phyloP scores from a whole-genome alignment of 78 protist genomes.

The Corallochytrium limacisporum region DNA sequence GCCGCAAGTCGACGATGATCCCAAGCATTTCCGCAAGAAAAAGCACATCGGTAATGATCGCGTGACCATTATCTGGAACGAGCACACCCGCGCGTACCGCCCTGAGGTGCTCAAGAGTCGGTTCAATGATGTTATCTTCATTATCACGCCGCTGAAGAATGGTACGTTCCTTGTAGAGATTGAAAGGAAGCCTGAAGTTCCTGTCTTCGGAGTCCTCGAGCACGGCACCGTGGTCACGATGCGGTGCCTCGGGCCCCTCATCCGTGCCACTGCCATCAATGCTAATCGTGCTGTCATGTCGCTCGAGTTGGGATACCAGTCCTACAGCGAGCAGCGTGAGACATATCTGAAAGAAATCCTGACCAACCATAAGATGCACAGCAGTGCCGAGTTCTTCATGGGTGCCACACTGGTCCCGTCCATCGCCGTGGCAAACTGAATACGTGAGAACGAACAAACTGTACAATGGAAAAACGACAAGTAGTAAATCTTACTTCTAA shows the following conservation, averaged over 20 bases:
- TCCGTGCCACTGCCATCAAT: slow-evolving; percentile 79
- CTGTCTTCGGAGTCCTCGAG: slow-evolving; percentile 70
- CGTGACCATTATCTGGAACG: slow-evolving; percentile 79
- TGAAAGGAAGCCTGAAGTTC: slow-evolving; percentile 24
- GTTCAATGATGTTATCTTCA: slow-evolving; percentile 68
- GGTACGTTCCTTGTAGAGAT: slow-evolving; percentile 54
- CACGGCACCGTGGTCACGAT: slow-evolving; percentile 61
- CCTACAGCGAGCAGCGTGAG: neutral
- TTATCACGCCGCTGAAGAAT: slow-evolving; percentile 69
- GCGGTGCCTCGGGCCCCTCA: slow-evolving; percentile 46
- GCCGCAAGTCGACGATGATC: slow-evolving; percentile 53
- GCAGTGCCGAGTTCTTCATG: neutral
- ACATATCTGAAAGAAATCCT: neutral
- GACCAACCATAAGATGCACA: neutral
- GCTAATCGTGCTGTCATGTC: slow-evolving; percentile 41
- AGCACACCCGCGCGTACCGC: slow-evolving; percentile 52
- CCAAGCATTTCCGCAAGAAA: slow-evolving; percentile 59
- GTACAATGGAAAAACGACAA: neutral
- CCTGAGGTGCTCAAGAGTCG: slow-evolving; percentile 53
- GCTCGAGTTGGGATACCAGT: neutral
- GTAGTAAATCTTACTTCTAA: neutral
- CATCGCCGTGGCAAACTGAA: neutral
- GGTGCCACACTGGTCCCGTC: neutral
- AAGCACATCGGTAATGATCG: slow-evolving; percentile 81
- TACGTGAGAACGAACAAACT: neutral